Percentiles rank a stretch among this genome's conserved stretches.
phyloP scores from a whole-genome alignment of 805 yeast species.

The Candida silvicultrix region DNA sequence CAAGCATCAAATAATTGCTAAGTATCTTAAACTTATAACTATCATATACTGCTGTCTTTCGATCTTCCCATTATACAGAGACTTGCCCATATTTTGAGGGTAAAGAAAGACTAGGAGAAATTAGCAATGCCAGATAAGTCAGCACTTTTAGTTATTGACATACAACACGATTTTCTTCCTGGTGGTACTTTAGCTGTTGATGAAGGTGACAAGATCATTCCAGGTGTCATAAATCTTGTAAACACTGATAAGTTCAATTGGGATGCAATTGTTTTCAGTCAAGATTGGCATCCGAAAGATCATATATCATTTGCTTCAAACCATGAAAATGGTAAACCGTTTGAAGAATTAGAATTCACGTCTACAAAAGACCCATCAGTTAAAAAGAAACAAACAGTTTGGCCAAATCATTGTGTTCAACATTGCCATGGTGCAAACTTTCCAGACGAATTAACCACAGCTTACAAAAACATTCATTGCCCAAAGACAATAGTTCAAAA shows the following conservation, averaged over 20 bases:
- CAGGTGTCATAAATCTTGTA: slow-evolving; percentile 42
- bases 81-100: no score
- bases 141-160: slow-evolving; percentile 72
- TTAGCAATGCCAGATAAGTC: slow-evolving; percentile 13
- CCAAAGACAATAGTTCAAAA: slow-evolving; percentile 50
- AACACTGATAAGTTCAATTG: slow-evolving; percentile 39
- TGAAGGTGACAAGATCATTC: slow-evolving; percentile 54
- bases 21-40: no score
- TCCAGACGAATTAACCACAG: slow-evolving; percentile 40
- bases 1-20: no score
- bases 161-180: slow-evolving; percentile 84
- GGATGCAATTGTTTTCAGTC: slow-evolving; percentile 63
- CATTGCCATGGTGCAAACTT: slow-evolving; percentile 59
- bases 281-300: slow-evolving; percentile 82
- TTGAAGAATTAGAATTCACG: slow-evolving; percentile 36
- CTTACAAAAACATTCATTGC: slow-evolving; percentile 26
- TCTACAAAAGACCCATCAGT: slow-evolving; percentile 39
- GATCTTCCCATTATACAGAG: no score
- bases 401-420: slow-evolving; percentile 94
- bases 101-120: no score
- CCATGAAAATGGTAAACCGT: slow-evolving; percentile 47
- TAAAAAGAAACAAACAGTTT: slow-evolving; percentile 41
- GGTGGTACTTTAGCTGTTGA: slow-evolving; percentile 76
- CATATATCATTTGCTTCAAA: slow-evolving; percentile 81
- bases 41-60: no score